phyloP scores from a whole-genome alignment of 2,329 filamentous ascomycete species.

The Sclerotiophoma versabilis region DNA sequence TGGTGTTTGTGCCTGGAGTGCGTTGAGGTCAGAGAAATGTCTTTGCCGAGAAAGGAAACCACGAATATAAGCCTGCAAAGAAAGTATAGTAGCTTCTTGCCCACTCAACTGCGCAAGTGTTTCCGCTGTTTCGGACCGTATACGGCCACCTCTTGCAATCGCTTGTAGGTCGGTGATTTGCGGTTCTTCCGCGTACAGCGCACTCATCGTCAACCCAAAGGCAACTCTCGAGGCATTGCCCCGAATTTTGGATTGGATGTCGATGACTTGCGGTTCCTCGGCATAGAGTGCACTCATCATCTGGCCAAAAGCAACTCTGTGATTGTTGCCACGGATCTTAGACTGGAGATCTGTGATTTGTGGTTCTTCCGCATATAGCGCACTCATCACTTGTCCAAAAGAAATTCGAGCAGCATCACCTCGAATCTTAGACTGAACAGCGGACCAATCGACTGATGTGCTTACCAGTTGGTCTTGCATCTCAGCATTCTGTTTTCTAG shows the following conservation, averaged over 20 bases:
- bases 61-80: constrained; percentile 62
- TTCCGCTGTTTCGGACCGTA: constrained; percentile 40
- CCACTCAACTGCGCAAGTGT: constrained; percentile 52
- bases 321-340: constrained; percentile 48
- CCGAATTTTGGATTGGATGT: constrained; percentile 54
- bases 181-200: constrained; percentile 40
- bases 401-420: constrained; percentile 43
- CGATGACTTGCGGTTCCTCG: constrained; percentile 39
- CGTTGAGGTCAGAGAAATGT: constrained; percentile 55
- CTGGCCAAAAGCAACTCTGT: constrained; percentile 37
- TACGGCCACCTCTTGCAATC: constrained; percentile 46
- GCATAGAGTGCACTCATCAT: constrained; percentile 42
- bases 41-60: constrained; percentile 56
- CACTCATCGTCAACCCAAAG: constrained; percentile 38
- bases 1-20: constrained; percentile 65
- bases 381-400: constrained; percentile 40
- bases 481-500: constrained; percentile 51
- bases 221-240: constrained; percentile 41
- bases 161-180: constrained; percentile 51
- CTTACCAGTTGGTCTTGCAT: constrained; percentile 52
- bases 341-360: constrained; percentile 55
- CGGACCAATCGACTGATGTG: constrained; percentile 50
- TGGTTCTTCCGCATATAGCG: constrained; percentile 40
- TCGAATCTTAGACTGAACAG: constrained; percentile 56
- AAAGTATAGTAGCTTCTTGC: constrained; percentile 53